A percentile compares a stretch with the other conserved stretches of the same genome.
These are phyloP conservation scores for Pisolithus tinctorius DNA, from an alignment of 768 basidiomycete species.

Conservation along the genomic window DNA sequence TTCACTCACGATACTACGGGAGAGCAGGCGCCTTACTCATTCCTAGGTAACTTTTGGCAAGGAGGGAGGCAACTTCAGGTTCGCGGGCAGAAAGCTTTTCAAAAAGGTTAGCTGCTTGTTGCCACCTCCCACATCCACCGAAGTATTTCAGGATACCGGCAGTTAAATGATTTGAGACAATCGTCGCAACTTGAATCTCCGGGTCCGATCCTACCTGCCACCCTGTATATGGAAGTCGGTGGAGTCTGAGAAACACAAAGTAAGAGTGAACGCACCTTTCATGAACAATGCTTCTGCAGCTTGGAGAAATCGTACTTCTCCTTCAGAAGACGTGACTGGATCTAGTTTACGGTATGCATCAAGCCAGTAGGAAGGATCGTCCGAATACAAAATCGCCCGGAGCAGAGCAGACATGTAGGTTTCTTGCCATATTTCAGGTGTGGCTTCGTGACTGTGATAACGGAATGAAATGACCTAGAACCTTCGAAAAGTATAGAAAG, in stretches of 20 bases:
- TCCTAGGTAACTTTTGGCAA: slow-evolving; percentile 89
- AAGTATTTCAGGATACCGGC: slow-evolving; percentile 97
- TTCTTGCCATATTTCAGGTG: slow-evolving; percentile 93
- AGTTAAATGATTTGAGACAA: slow-evolving; percentile 94
- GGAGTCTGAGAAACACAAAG: background rate
- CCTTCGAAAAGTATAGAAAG: background rate
- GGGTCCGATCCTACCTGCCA: slow-evolving; percentile 99
- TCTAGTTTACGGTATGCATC: slow-evolving; percentile 95
- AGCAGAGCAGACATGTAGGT: slow-evolving; percentile 92
- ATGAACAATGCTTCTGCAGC: slow-evolving; percentile 84
- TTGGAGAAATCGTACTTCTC: slow-evolving; percentile 84
- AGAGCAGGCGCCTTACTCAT: slow-evolving; percentile 70
- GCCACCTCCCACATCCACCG: slow-evolving; percentile 81
- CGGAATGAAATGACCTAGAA: background rate
- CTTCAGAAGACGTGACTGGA: slow-evolving; percentile 84
- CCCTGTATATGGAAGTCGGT: slow-evolving; percentile 39
- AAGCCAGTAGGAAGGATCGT: slow-evolving; percentile 85
- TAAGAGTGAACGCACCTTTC: slow-evolving; percentile 52
- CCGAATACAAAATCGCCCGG: slow-evolving; percentile 89
- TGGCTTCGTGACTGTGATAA: slow-evolving; percentile 73
- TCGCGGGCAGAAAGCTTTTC: slow-evolving; percentile 84
- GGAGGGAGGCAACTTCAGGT: slow-evolving; percentile 81
- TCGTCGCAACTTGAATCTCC: slow-evolving; percentile 95
- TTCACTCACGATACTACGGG: background rate
- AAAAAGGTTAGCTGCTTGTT: slow-evolving; percentile 87